phyloP scores from a whole-genome alignment of 2,329 filamentous ascomycete genomes.

The Elsinoe ampelina region DNA sequence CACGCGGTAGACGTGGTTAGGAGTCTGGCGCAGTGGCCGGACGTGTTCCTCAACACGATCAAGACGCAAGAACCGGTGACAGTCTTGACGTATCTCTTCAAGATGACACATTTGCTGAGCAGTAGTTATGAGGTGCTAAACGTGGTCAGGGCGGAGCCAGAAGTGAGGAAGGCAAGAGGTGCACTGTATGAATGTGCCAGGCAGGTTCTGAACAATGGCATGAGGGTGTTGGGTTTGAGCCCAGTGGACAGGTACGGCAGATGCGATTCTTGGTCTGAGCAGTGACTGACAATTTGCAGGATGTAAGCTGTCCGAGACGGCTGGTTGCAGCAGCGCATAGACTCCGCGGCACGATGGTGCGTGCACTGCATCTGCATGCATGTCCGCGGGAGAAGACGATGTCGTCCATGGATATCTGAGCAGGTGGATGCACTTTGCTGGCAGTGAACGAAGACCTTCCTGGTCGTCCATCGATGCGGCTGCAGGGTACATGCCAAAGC shows the following conservation, averaged over 20 bases:
- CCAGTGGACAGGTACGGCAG: slow-evolving; percentile 51
- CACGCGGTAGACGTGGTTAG: slow-evolving; percentile 67
- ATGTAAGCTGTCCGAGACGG: slow-evolving; percentile 9
- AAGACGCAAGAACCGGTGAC: slow-evolving; percentile 71
- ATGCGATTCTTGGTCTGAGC: neutral
- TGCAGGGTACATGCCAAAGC: slow-evolving; percentile 6
- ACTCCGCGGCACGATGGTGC: neutral
- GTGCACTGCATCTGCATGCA: neutral
- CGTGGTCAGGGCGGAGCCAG: slow-evolving; percentile 68
- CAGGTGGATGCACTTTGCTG: neutral
- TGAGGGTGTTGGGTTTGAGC: slow-evolving; percentile 67
- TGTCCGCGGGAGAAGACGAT: neutral
- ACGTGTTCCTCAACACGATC: slow-evolving; percentile 73
- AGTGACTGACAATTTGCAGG: slow-evolving; percentile 1
- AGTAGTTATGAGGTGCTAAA: slow-evolving; percentile 68
- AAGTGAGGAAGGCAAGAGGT: slow-evolving; percentile 62
- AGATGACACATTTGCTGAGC: slow-evolving; percentile 73
- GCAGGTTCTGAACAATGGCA: slow-evolving; percentile 71
- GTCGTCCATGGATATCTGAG: neutral
- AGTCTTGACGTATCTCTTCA: slow-evolving; percentile 66
- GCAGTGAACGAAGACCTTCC: neutral
- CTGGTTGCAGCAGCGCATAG: neutral
- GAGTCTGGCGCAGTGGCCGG: slow-evolving; percentile 73
- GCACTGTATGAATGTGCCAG: slow-evolving; percentile 69
- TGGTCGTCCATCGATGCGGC: neutral